Evolutionary conservation across 805 yeast species (phyloP).

Genomic region (Priceomyces carsonii): DNA sequence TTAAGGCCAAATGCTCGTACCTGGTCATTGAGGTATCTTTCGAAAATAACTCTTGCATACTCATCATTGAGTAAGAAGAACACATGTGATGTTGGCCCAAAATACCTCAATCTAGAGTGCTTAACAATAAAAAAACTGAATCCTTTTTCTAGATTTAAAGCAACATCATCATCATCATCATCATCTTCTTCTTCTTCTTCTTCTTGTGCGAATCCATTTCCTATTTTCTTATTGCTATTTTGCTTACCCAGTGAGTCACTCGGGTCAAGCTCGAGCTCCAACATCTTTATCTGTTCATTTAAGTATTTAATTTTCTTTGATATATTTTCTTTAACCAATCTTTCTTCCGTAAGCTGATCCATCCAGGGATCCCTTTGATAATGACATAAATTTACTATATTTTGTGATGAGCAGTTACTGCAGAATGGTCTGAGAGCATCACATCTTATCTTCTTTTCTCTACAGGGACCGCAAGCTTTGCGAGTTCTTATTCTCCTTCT

Average conservation of each 20-base stretch:
- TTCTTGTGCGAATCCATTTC: neutral
- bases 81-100: constrained; percentile 11
- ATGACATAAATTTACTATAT: constrained; percentile 37
- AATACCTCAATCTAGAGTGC: constrained; percentile 8
- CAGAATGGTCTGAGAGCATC: constrained; percentile 40
- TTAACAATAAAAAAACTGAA: too few relatives aligned
- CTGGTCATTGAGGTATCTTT: constrained; percentile 5
- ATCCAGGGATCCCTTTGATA: constrained; percentile 43
- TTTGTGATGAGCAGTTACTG: constrained; percentile 33
- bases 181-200: too few relatives aligned
- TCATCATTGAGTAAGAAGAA: constrained; percentile 6
- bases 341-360: too few relatives aligned
- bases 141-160: too few relatives aligned
- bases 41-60: neutral
- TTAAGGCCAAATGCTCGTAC: too few relatives aligned
- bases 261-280: neutral
- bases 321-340: neutral
- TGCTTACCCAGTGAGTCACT: neutral
- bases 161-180: too few relatives aligned
- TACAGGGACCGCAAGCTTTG: constrained; percentile 44
- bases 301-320: neutral
- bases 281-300: neutral
- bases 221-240: neutral
- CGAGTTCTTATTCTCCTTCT: constrained; percentile 13
- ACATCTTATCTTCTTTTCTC: constrained; percentile 42